These are phyloP conservation scores for Lagenidium sp. DNA, from an alignment of 352 stramenopile species.

Conservation along the genomic window DNA sequence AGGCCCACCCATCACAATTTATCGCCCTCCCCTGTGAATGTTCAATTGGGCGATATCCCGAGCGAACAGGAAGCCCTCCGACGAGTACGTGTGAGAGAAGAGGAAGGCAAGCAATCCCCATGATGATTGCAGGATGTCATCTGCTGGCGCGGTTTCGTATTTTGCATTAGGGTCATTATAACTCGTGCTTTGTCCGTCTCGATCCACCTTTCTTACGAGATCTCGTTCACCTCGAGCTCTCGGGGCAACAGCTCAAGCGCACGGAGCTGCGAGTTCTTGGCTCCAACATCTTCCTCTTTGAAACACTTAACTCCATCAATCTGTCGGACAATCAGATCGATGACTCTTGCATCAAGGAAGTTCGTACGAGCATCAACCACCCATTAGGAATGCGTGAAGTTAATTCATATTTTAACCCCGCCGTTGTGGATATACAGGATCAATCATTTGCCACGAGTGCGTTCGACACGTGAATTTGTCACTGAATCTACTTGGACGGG, in stretches of 20 bases:
- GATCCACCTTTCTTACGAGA: conserved; percentile 16
- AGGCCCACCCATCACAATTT: no score
- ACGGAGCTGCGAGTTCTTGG: conserved; percentile 13
- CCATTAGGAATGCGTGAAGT: no score
- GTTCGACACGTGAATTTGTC: conserved; percentile 24
- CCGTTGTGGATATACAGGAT: neutral
- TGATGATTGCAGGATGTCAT: no score
- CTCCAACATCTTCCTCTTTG: conserved; percentile 21
- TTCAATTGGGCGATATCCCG: no score
- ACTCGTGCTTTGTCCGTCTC: conserved; percentile 20
- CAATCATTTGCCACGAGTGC: conserved; percentile 8
- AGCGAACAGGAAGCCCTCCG: no score
- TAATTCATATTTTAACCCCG: no score
- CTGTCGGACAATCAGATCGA: conserved; percentile 33
- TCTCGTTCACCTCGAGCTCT: conserved; percentile 18
- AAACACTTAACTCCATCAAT: conserved; percentile 13
- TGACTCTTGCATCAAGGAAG: conserved; percentile 13
- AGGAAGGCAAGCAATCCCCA: no score
- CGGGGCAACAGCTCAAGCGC: conserved; percentile 14
- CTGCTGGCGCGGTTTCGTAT: no score
- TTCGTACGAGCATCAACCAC: conserved; percentile 15
- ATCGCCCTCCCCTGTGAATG: no score
- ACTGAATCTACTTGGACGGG: conserved; percentile 23
- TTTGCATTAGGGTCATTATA: conserved; percentile 16
- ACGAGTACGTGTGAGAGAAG: no score